Evolutionary conservation across 805 yeast species (phyloP), one percentile per base, ranked within the genome.

Genomic region (Grigorovia transvaalensis): DNA sequence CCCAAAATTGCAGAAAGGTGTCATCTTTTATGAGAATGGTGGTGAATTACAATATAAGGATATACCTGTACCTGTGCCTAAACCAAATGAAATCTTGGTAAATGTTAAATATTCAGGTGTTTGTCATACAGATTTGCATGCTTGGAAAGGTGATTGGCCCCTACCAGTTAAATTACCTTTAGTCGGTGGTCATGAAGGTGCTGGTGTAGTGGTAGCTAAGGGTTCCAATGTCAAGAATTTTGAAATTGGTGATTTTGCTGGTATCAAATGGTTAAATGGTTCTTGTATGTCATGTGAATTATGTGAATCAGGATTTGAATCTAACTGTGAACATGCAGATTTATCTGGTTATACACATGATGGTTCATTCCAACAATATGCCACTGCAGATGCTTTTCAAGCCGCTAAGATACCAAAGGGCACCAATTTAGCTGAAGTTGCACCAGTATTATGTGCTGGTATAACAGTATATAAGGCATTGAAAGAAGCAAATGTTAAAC

Each of bases 321-420:
- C 83, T 47, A 77, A 75, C 63, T 80, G 85, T 71, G 54, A 54
- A 30, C 53, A 66, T 23, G 80, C 79, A 15, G 80, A 74, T 53
- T 68, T 77, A 53, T 76, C 79, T 12, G 82, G 82, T 56, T 77
- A 76, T 67, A 75, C 80, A 13, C 80, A 75, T 55, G 80, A 77
- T 57, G 82, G 96, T 55, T 80, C 93, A 18, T 86, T 88, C 81
- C 95, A 88, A 70, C 87, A 87, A 71, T 87, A 85, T 66, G 91
- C 90, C 41, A 81, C 90, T 45, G 95, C 90, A 40, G 89, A 86
- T 68, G 89, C 91, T 27, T 75, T 84, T 48, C 93, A 86, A 65
- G 95, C 93, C 35, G 93, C 95, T n/a, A 72, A 75, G 56, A 78
- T 87, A 58, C 88, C 93, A 47, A 64, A 76, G 61, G 84, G 81